A percentile compares a stretch with the other conserved stretches of the same genome.
Conservation (phyloP, 441 rosid species). For the Metrosideros polymorpha region DNA sequence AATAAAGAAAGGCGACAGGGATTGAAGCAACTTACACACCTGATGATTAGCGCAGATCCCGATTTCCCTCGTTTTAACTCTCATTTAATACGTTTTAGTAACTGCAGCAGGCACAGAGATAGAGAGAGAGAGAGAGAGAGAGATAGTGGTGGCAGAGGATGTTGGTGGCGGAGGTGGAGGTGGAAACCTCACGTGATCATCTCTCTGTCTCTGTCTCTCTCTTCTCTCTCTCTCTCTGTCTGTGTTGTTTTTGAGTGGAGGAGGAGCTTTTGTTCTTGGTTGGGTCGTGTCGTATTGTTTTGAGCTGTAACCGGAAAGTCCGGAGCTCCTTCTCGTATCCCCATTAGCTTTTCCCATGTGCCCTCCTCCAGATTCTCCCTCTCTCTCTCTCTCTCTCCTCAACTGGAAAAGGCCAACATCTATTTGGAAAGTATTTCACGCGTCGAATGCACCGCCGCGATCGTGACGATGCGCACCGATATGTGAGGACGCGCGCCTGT, state of each 20-base stretch:
- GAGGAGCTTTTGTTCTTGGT: not conserved
- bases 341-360: constrained; percentile 14
- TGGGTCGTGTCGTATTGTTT: not conserved
- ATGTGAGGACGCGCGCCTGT: too few relatives aligned
- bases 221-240: not conserved
- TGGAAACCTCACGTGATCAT: constrained; percentile 29
- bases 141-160: constrained; percentile 30
- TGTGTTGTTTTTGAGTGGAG: not conserved
- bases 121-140: not conserved
- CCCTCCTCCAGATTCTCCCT: not conserved
- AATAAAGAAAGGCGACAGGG: not conserved
- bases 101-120: not conserved
- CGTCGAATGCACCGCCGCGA: not conserved
- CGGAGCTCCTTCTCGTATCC: constrained; percentile 16
- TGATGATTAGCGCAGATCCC: constrained; percentile 61
- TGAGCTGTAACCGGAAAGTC: constrained; percentile 22
- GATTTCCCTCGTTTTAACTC: not conserved
- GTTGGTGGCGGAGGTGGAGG: constrained; percentile 22
- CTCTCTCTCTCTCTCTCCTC: not conserved
- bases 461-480: too few relatives aligned
- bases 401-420: not conserved
- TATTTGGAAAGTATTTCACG: too few relatives aligned
- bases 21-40: not conserved
- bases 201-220: not conserved
- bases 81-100: not conserved